Percentiles rank a stretch among this genome's conserved stretches.
Evolutionary conservation across 768 basidiomycete species (phyloP).

Genomic region (Xanthoconium purpureum): DNA sequence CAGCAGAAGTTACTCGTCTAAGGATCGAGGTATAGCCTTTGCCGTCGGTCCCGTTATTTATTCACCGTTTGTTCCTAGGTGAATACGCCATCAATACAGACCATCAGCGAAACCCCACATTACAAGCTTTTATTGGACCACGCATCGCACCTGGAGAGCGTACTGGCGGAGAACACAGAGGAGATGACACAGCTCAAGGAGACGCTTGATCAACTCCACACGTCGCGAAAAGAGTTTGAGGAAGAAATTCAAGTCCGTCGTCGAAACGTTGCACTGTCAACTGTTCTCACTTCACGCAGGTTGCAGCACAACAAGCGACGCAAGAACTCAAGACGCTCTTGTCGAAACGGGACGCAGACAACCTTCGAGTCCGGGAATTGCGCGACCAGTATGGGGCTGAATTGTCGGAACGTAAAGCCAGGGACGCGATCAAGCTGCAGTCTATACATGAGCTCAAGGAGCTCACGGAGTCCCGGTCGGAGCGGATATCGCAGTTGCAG

Average conservation of each 20-base stretch:
- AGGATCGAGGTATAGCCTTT: conserved; percentile 42
- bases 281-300: conserved; percentile 28
- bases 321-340: conserved; percentile 63
- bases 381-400: conserved; percentile 68
- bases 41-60: neutral
- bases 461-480: conserved; percentile 65
- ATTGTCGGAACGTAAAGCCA: conserved; percentile 63
- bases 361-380: conserved; percentile 63
- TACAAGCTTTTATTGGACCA: conserved; percentile 60
- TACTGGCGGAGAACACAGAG: conserved; percentile 37
- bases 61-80: conserved; percentile 28
- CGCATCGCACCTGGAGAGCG: conserved; percentile 45
- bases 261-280: conserved; percentile 7
- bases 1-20: conserved; percentile 42
- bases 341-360: conserved; percentile 64
- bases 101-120: conserved; percentile 44
- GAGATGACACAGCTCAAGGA: conserved; percentile 43
- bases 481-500: conserved; percentile 66
- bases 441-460: conserved; percentile 61
- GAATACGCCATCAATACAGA: conserved; percentile 42
- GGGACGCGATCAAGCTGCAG: conserved; percentile 54
- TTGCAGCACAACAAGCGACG: conserved; percentile 45
- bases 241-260: conserved; percentile 42
- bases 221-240: conserved; percentile 46
- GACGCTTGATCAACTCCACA: conserved; percentile 40